Evolutionary conservation across 805 yeast genomes (phyloP).

Genomic region (Lachancea fermentati): DNA sequence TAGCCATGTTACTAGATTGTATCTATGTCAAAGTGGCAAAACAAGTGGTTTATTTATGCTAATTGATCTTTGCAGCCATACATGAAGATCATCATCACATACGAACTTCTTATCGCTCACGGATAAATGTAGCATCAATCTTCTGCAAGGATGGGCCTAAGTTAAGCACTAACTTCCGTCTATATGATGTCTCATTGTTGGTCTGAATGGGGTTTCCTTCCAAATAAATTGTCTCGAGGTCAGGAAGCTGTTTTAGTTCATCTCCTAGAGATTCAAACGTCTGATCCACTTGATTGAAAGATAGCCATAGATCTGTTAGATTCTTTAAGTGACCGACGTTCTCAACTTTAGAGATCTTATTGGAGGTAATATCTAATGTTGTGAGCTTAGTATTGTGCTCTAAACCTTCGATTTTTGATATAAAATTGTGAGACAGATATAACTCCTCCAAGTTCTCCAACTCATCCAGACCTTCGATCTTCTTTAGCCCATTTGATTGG

Average conservation of each 20-base stretch:
- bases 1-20: background rate
- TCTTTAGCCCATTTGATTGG: constrained; percentile 76
- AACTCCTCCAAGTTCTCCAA: constrained; percentile 74
- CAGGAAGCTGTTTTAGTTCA: constrained; percentile 55
- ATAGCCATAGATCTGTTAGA: constrained; percentile 94
- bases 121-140: constrained; percentile 83
- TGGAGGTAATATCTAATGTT: constrained; percentile 78
- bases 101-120: no score
- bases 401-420: constrained; percentile 68
- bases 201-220: constrained; percentile 89
- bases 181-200: constrained; percentile 69
- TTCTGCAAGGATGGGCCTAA: constrained; percentile 61
- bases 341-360: constrained; percentile 55
- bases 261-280: constrained; percentile 63
- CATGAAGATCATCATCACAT: no score
- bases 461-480: constrained; percentile 74
- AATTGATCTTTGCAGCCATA: no score
- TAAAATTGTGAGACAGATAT: constrained; percentile 80
- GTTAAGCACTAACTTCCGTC: constrained; percentile 72
- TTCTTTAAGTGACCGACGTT: constrained; percentile 57
- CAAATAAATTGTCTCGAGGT: constrained; percentile 82
- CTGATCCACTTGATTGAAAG: constrained; percentile 59
- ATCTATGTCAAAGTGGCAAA: no score
- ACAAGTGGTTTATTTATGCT: no score
- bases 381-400: constrained; percentile 62